These are phyloP conservation scores for Malbranchea zuffiana DNA, from an alignment of 2,329 filamentous ascomycete species.

Conservation along the genomic window DNA sequence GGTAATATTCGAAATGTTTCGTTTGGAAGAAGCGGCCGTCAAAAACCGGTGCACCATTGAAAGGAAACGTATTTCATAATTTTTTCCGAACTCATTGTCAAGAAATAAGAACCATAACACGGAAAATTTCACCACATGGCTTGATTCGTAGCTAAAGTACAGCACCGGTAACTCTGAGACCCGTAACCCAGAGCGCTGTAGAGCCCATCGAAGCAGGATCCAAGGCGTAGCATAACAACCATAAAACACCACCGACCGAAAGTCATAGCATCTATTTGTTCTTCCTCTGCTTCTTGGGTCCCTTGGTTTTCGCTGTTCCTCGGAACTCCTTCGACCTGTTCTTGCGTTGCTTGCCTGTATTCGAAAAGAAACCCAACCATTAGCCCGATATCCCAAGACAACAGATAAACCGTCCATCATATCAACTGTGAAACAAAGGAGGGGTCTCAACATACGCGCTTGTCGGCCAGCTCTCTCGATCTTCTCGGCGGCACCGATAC, in stretches of 20 bases:
- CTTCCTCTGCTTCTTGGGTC: slow-evolving; percentile 78
- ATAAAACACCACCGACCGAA: slow-evolving; percentile 9
- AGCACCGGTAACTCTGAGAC: slow-evolving; percentile 13
- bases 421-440: slow-evolving; percentile 8
- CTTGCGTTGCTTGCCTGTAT: slow-evolving; percentile 98
- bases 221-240: slow-evolving; percentile 13
- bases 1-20: slow-evolving; percentile 6
- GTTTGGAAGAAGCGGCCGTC: neutral
- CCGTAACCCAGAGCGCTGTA: slow-evolving; percentile 14
- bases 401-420: neutral
- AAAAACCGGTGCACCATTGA: too few relatives aligned
- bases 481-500: slow-evolving; percentile 86
- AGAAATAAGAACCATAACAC: too few relatives aligned
- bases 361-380: slow-evolving; percentile 15
- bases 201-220: slow-evolving; percentile 12
- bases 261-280: slow-evolving; percentile 46
- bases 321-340: slow-evolving; percentile 98
- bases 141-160: slow-evolving; percentile 17
- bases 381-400: slow-evolving; percentile 8
- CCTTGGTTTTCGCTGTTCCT: slow-evolving; percentile 97
- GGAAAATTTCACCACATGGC: slow-evolving; percentile 14
- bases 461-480: slow-evolving; percentile 96
- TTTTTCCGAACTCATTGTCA: too few relatives aligned
- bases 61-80: too few relatives aligned
- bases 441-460: slow-evolving; percentile 70